These are phyloP conservation scores for Irineochytrium annulatum DNA, from an alignment of 192 early-diverging fungal species.

Conservation along the genomic window DNA sequence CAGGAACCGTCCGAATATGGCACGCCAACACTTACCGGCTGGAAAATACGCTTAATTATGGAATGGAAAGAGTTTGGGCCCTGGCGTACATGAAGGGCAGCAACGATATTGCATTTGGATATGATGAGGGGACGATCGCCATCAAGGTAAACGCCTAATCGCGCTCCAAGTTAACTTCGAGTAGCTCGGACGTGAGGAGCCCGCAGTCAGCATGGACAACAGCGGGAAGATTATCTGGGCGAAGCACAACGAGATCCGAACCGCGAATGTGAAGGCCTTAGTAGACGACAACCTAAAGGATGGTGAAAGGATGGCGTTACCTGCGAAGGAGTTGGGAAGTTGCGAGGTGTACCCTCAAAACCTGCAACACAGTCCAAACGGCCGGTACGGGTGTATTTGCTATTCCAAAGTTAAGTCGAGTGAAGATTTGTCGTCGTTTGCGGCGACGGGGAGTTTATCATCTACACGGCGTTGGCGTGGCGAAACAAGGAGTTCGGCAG, in stretches of 20 bases:
- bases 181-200: constrained; percentile 88
- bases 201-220: constrained; percentile 93
- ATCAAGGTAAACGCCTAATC: constrained; percentile 59
- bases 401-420: neutral
- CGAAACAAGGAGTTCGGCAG: constrained; percentile 98
- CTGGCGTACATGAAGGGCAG: constrained; percentile 78
- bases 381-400: constrained; percentile 43
- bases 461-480: constrained; percentile 99
- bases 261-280: constrained; percentile 85
- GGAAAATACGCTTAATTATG: constrained; percentile 96
- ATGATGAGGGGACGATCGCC: constrained; percentile 94
- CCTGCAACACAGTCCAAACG: constrained; percentile 95
- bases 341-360: constrained; percentile 97
- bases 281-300: constrained; percentile 82
- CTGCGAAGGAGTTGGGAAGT: constrained; percentile 92
- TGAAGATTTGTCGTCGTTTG: constrained; percentile 91
- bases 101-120: constrained; percentile 93
- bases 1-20: constrained; percentile 86
- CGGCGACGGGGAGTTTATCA: constrained; percentile 99
- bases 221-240: constrained; percentile 98
- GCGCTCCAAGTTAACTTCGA: neutral
- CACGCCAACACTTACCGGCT: constrained; percentile 95
- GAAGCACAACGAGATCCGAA: constrained; percentile 92
- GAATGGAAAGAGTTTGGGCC: constrained; percentile 96
- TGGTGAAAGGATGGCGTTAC: constrained; percentile 81